Conservation (phyloP, 345 rosid genomes). For the Geranium brycei region DNA sequence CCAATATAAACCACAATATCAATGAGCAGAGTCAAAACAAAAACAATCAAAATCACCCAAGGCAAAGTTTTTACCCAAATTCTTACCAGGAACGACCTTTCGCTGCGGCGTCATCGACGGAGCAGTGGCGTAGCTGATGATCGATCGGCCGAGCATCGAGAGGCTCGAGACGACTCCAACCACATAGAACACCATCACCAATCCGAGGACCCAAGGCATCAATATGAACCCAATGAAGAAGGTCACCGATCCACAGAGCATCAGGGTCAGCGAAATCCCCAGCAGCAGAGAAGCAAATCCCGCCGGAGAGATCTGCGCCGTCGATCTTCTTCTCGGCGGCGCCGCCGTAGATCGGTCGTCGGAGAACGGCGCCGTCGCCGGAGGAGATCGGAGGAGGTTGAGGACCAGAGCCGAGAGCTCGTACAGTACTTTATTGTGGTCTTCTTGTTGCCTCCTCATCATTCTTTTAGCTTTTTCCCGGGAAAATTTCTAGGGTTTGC, state of each 20-base stretch:
- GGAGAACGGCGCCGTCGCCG: too few relatives aligned
- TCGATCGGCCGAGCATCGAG: conserved; percentile 51
- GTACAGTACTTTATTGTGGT: too few relatives aligned
- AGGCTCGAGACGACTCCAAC: conserved; percentile 66
- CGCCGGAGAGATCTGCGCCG: conserved; percentile 54
- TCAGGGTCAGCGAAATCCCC: conserved; percentile 64
- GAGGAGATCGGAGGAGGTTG: too few relatives aligned
- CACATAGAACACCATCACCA: conserved; percentile 57
- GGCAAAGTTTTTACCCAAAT: conserved; percentile 7
- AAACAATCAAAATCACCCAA: not conserved
- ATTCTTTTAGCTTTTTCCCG: too few relatives aligned
- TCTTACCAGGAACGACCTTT: conserved; percentile 41
- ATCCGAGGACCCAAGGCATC: conserved; percentile 90
- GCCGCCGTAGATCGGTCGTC: too few relatives aligned
- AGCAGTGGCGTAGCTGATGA: conserved; percentile 41
- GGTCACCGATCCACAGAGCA: conserved; percentile 87
- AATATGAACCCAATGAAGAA: conserved; percentile 81
- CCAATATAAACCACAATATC: too few relatives aligned
- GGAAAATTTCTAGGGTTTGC: too few relatives aligned
- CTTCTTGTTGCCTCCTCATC: too few relatives aligned
- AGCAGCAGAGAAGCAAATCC: conserved; percentile 77
- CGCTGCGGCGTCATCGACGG: conserved; percentile 23
- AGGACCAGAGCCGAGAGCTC: too few relatives aligned
- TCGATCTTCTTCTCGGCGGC: conserved; percentile 12
- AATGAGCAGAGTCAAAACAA: too few relatives aligned